phyloP scores from a whole-genome alignment of 768 basidiomycete species.

The Gautieria morchelliformis region DNA sequence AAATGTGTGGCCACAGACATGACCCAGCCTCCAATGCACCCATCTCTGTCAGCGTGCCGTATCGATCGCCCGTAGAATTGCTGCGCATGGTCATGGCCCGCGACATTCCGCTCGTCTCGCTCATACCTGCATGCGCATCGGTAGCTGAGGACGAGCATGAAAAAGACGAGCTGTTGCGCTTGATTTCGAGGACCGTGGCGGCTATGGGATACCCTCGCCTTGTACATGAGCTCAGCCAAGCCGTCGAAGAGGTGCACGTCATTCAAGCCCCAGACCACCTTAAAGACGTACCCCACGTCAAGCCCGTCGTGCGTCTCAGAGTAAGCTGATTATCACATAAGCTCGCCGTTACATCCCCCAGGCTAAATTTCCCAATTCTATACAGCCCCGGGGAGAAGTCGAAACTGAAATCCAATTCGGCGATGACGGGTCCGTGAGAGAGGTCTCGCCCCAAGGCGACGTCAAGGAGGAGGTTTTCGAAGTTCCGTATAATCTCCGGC shows the following conservation, averaged over 20 bases:
- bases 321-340: constrained; percentile 20
- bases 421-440: constrained; percentile 8
- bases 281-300: constrained; percentile 46
- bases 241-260: constrained; percentile 34
- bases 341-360: not conserved
- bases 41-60: not conserved
- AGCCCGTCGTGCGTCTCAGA: constrained; percentile 43
- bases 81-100: constrained; percentile 38
- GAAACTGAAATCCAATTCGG: constrained; percentile 7
- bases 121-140: constrained; percentile 43
- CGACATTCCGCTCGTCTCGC: constrained; percentile 36
- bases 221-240: constrained; percentile 46
- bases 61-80: constrained; percentile 20
- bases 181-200: constrained; percentile 52
- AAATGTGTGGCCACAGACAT: constrained; percentile 23
- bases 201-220: constrained; percentile 40
- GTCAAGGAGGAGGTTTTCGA: constrained; percentile 18
- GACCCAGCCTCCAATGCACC: constrained; percentile 23
- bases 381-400: constrained; percentile 5
- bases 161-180: constrained; percentile 31
- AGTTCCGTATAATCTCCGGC: constrained; percentile 68
- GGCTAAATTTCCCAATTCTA: not conserved
- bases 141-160: constrained; percentile 42
- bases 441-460: constrained; percentile 5
- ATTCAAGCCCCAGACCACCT: constrained; percentile 31